Evolutionary conservation across 345 rosid genomes (phyloP).

Genomic region (Trapa bicornis): DNA sequence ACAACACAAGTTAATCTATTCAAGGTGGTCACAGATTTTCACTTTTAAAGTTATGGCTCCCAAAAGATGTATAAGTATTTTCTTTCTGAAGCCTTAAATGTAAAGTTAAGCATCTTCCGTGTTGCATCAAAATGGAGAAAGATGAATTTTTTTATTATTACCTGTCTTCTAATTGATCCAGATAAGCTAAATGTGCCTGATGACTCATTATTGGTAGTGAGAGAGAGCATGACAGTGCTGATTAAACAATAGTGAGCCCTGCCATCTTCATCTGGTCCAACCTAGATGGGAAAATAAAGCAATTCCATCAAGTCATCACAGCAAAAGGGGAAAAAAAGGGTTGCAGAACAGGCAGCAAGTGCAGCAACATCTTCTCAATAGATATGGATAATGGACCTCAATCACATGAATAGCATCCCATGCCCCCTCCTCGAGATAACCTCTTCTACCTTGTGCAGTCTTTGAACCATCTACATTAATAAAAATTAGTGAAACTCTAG

Average conservation of each 20-base stretch:
- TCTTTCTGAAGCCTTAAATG: neutral
- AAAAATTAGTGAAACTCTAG: conserved; percentile 4
- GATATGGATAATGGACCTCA: conserved; percentile 35
- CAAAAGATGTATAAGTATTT: neutral
- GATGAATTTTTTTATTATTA: conserved; percentile 7
- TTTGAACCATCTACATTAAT: conserved; percentile 67
- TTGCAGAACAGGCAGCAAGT: too few species aligned
- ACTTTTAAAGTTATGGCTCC: neutral
- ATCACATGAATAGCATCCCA: conserved; percentile 99
- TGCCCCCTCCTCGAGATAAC: conserved; percentile 88
- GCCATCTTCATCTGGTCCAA: conserved; percentile 82
- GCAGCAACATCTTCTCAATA: neutral
- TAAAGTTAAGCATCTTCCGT: neutral
- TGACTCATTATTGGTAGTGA: conserved; percentile 65
- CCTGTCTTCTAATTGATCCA: conserved; percentile 96
- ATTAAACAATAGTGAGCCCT: conserved; percentile 76
- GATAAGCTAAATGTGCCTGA: conserved; percentile 82
- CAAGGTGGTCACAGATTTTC: neutral
- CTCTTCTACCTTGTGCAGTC: conserved; percentile 86
- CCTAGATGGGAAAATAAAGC: conserved; percentile 31
- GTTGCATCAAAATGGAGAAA: neutral
- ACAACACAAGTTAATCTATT: neutral
- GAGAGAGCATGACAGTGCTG: conserved; percentile 90
- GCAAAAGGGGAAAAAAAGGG: neutral
- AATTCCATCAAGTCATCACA: neutral